Conservation (phyloP, 2,329 filamentous ascomycete genomes). For the Fusarium ramigenum region DNA sequence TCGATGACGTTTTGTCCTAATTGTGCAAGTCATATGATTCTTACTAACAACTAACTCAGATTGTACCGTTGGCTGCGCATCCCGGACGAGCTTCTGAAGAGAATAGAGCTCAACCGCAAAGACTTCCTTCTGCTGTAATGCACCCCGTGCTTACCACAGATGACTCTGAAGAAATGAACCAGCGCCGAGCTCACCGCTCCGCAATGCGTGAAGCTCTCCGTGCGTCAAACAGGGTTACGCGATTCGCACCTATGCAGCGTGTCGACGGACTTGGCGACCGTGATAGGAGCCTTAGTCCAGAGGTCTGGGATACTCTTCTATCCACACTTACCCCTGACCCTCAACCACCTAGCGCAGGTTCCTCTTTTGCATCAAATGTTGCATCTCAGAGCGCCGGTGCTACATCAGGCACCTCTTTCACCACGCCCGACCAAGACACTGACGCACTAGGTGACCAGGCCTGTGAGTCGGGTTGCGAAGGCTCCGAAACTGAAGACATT, state of each 20-base stretch:
- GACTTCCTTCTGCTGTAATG: background rate
- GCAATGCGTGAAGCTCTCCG: background rate
- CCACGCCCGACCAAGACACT: constrained; percentile 48
- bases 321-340: constrained; percentile 84
- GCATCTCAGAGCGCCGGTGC: constrained; percentile 54
- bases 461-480: constrained; percentile 64
- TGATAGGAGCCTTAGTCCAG: constrained; percentile 81
- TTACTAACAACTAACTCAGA: constrained; percentile 22
- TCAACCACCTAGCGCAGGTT: constrained; percentile 80
- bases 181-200: background rate
- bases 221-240: background rate
- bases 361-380: constrained; percentile 78
- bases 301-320: constrained; percentile 83
- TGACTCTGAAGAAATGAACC: background rate
- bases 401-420: constrained; percentile 55
- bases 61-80: background rate
- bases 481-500: constrained; percentile 64
- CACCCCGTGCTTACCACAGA: background rate
- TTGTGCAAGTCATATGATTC: too few relatives aligned
- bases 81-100: background rate
- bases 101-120: background rate
- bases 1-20: background rate
- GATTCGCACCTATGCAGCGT: constrained; percentile 10
- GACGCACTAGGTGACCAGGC: constrained; percentile 51
- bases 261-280: constrained; percentile 85